Base-by-base conservation (phyloP, 2,329 filamentous ascomycete species). In the Mycocentrospora acerina region DNA sequence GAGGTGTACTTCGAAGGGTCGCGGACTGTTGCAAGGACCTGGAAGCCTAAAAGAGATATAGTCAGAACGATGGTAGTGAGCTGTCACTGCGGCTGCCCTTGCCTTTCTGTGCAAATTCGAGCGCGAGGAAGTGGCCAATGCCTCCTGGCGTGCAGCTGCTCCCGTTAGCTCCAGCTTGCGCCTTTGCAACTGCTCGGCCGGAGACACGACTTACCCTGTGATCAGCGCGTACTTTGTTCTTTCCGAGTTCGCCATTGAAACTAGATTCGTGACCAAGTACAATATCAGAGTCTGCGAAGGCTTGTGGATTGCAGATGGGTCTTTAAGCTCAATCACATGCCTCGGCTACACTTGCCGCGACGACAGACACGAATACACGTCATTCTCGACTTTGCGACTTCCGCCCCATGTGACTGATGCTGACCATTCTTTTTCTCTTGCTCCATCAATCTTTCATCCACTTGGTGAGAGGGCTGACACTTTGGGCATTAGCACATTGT, bases 11-110 rank as follows among this genome's bases (percentile, higher is more conserved):
- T 70, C 13, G 64, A 61, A 26, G 72, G 68, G 38, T 76, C 68
- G 51, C 79, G 73, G 10, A 78, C 79, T 3, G 79, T 81, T 10
- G 77, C 78, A 37, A 83, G 74, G 37, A 83, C 80, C 16, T 75
- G 72, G 40, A 78, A 67, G 34, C 77, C 77, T 64, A 40, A 46
- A 17, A 24, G 7, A 24, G 25, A 14, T 18, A 33, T 31, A 32
- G 16, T 18, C 16, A n/a, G 7, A 32, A 10, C 44, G 15, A 28
- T 32, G 19, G 14, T 19, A 22, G 29, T 24, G 16, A 26, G 5
- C 18, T 9, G 24, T 6, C 7, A 14, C 27, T 25, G 7, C 7
- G 3, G 4, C 19, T 16, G 8, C 13, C 15, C 32, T 24, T 17
- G 62, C 69, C 70, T 51, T 68, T 60, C 19, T 59, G 62, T 39